Evolutionary conservation across 208 protist genomes (phyloP), one percentile per base, ranked within the genome.

Genomic region (Trypanosoma theileri): DNA sequence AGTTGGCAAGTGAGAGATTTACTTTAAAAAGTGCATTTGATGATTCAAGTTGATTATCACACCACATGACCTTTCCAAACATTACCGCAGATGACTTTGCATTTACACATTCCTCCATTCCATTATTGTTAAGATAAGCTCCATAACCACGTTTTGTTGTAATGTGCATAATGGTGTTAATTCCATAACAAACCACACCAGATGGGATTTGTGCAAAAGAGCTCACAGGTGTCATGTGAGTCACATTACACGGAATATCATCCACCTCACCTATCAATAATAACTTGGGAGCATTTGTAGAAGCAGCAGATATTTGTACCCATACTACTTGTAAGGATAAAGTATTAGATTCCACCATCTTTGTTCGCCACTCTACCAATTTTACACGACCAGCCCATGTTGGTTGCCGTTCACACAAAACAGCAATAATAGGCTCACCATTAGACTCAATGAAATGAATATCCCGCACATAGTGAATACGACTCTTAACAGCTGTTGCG

Each of bases 371-470:
- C 59, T 96, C 80, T 66, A 92, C 77, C 14, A 93, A 58, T 67
- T 88, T 85, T 11, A 91, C 86, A 35, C 86, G 88, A n/a, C 91
- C 91, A 0, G 88, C 91, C 87, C 91, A 94, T 28, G 85, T 88
- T 17, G 91, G 86, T 17, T 86, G 54, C 35, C 69, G 76, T 62
- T 96, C 88, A 45, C 81, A 94, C 21, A 96, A 68, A 66, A 96
- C 70, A 10, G 84, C 88, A 50, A 96, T 13, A 19, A 93, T 73
- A 22, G 88, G 88, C 58, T 96, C 88, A 13, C 91, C 81, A 9
- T 61, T 41, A 0, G 88, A 88, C 19, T 84, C 83, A 46, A 96
- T 89, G 63, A 96, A 96, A 55, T 91, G 83, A 40, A 96, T 61
- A 67, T 96, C 91, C 7, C 91, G 88, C 0, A 96, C 77, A 69